Evolutionary conservation across 257 asterid species (phyloP), one percentile per base, ranked within the genome.

Genomic region (Hygrophila difformis): DNA sequence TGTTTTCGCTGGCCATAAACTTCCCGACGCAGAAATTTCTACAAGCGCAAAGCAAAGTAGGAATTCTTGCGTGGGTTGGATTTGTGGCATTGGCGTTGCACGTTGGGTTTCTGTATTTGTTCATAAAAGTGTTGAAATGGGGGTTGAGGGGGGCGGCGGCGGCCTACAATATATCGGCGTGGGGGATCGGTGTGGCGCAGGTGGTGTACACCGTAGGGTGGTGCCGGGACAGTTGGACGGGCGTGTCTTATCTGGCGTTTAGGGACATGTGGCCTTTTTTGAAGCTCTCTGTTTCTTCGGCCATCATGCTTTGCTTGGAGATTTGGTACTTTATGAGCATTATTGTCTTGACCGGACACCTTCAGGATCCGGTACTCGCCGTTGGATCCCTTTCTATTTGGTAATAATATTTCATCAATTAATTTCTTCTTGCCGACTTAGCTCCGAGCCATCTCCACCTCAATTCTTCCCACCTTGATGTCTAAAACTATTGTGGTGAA

Each of bases 271-370:
- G 93, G 92, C 65, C 66, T 0, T 91, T 91, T 13, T 53, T 73
- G 0, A 78, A 44, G 76, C 89, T 91, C 22, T 91, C 98, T 0
- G 7, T 91, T 6, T 89, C 84, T 37, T 91, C 96, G 0, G 98
- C 96, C 4, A 50, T 86, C 40, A 82, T 91, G 98, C 84, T 86
- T 68, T 91, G 95, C 64, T 65, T 91, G 62, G 98, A 91, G 77
- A 91, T 91, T 59, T 86, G 98, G 98, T 91, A 91, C 57, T 91
- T 91, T 36, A 91, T 91, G 98, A 91, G 93, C 64, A 85, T 91
- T 5, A 80, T 86, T 51, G 94, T 91, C 50, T 84, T 91, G 18
- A 91, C 95, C 0, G 98, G 94, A 6, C 94, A 85, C 56, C 94
- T 91, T 13, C 84, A 70, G 39, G 88, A 91, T 51, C 96, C 98